Conservation (phyloP, 169 alveolate genomes). For the Blepharisma undulans region DNA sequence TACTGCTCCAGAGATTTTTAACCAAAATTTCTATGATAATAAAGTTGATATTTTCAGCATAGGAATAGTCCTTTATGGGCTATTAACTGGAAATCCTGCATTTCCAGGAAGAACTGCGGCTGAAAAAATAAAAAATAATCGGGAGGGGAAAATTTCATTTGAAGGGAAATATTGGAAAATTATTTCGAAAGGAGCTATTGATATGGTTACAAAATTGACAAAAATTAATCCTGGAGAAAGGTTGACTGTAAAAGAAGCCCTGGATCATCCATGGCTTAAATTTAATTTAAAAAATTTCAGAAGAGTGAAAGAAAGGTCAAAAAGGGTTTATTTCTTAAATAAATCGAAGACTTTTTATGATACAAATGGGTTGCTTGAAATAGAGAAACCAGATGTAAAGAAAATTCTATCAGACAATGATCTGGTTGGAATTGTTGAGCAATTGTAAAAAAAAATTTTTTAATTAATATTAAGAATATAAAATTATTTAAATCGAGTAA, state of each 20-base stretch:
- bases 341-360: neutral
- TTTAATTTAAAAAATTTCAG: neutral
- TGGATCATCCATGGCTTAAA: slow-evolving; percentile 32
- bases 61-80: slow-evolving; percentile 83
- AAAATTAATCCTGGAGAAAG: neutral
- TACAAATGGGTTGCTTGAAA: neutral
- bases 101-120: slow-evolving; percentile 79
- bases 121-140: slow-evolving; percentile 66
- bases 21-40: slow-evolving; percentile 80
- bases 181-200: neutral
- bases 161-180: neutral
- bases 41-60: slow-evolving; percentile 86
- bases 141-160: neutral
- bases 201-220: neutral
- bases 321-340: neutral
- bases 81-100: slow-evolving; percentile 89
- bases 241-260: neutral
- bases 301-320: neutral
- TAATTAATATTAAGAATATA: too few species aligned
- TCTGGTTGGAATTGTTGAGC: neutral
- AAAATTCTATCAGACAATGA: neutral
- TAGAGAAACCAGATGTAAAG: neutral
- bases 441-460: neutral
- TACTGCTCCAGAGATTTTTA: slow-evolving; percentile 90
- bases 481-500: neutral